Conservation (phyloP, 768 basidiomycete genomes). For the Lactifluus rugatus region DNA sequence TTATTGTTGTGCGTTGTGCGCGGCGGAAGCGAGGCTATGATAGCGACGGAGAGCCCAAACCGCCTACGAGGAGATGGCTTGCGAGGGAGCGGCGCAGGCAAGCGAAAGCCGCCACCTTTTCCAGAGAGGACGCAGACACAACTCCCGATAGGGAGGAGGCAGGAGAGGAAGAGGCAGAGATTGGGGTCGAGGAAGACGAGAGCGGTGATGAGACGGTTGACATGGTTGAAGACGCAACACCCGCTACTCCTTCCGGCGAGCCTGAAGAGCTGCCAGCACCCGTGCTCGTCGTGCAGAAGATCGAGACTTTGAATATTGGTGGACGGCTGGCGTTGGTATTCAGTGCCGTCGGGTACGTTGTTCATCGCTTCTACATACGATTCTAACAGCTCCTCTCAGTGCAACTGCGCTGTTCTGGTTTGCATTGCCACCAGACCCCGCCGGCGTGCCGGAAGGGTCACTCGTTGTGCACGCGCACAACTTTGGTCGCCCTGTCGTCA, state of each 20-base stretch:
- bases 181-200: slow-evolving; percentile 24
- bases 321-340: slow-evolving; percentile 43
- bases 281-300: slow-evolving; percentile 20
- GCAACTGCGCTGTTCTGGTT: slow-evolving; percentile 58
- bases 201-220: slow-evolving; percentile 23
- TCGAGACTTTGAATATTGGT: slow-evolving; percentile 27
- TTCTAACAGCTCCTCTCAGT: slow-evolving; percentile 29
- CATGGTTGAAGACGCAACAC: not conserved
- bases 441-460: not conserved
- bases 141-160: not conserved
- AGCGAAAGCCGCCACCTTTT: slow-evolving; percentile 8
- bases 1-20: slow-evolving; percentile 30
- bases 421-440: slow-evolving; percentile 22
- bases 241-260: not conserved
- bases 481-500: slow-evolving; percentile 49
- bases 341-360: slow-evolving; percentile 60
- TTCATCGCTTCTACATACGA: not conserved
- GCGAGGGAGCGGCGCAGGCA: slow-evolving; percentile 18
- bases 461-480: slow-evolving; percentile 30
- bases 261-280: not conserved
- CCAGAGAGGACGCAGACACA: not conserved
- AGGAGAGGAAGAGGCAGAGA: not conserved
- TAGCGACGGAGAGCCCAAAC: slow-evolving; percentile 18
- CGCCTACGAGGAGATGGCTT: slow-evolving; percentile 15
- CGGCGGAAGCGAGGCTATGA: slow-evolving; percentile 24